These are phyloP conservation scores for Psilocybe mexicana DNA, from an alignment of 1,284 basidiomycete species.

Conservation along the genomic window DNA sequence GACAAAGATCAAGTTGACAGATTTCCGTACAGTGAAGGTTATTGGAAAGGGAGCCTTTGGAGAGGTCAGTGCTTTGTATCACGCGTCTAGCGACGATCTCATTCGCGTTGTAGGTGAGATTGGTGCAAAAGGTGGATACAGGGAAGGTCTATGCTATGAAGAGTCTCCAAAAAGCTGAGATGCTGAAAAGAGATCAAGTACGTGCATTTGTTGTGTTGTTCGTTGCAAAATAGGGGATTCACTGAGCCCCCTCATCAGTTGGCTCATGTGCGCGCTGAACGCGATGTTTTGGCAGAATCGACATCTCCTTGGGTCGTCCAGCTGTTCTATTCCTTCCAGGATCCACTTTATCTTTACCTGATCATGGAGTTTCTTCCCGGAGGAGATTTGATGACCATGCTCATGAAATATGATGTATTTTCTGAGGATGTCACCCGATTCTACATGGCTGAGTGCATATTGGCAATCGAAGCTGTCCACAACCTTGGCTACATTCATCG, in stretches of 20 bases:
- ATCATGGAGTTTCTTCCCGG: constrained; percentile 99
- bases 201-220: constrained; percentile 23
- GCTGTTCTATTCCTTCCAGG: constrained; percentile 98
- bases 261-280: constrained; percentile 97
- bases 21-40: constrained; percentile 97
- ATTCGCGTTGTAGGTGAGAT: constrained; percentile 63
- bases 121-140: constrained; percentile 97
- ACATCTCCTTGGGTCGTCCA: constrained; percentile 99
- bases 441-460: constrained; percentile 98
- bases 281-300: constrained; percentile 96
- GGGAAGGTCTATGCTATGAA: constrained; percentile 99
- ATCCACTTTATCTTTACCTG: constrained; percentile 93
- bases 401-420: constrained; percentile 99
- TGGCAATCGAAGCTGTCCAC: constrained; percentile 98
- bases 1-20: constrained; percentile 90
- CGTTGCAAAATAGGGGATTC: neutral
- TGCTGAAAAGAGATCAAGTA: constrained; percentile 99
- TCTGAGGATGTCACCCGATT: constrained; percentile 98
- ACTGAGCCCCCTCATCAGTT: constrained; percentile 53
- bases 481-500: constrained; percentile 99
- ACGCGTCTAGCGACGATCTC: constrained; percentile 5
- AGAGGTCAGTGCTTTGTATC: constrained; percentile 56
- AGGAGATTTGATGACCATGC: constrained; percentile 98
- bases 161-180: constrained; percentile 95
- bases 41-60: constrained; percentile 99